Conservation (phyloP, 108 stramenopile genomes). For the Nitzschia sp. region DNA sequence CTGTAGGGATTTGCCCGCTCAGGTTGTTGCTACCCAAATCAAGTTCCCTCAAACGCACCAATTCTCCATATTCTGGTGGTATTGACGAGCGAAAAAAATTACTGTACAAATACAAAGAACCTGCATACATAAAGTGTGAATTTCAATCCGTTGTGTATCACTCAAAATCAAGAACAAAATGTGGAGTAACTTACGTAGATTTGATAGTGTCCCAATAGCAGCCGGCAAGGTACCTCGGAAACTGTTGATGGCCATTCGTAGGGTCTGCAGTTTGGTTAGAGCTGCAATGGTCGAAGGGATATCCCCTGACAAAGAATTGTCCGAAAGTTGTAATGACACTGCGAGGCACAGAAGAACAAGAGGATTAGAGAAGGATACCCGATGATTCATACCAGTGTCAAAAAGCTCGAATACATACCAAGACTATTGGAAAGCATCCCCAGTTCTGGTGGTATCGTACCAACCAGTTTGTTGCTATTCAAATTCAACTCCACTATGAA, state of each 20-base stretch:
- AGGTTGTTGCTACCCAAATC: slow-evolving; percentile 10
- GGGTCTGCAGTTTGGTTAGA: slow-evolving; percentile 19
- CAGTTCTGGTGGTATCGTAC: slow-evolving; percentile 21
- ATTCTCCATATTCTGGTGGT: slow-evolving; percentile 8
- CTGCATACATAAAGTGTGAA: neutral
- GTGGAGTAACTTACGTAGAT: slow-evolving; percentile 13
- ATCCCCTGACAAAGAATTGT: slow-evolving; percentile 37
- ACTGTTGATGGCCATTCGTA: slow-evolving; percentile 29
- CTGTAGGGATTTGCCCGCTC: slow-evolving; percentile 11
- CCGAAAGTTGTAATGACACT: slow-evolving; percentile 10
- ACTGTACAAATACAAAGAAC: slow-evolving; percentile 9
- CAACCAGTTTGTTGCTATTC: slow-evolving; percentile 17
- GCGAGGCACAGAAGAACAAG: neutral
- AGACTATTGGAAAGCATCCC: slow-evolving; percentile 11
- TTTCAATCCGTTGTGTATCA: too few species aligned
- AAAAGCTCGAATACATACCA: slow-evolving; percentile 2
- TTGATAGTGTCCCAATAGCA: slow-evolving; percentile 20
- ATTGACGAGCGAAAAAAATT: slow-evolving; percentile 6
- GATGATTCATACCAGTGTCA: slow-evolving; percentile 6
- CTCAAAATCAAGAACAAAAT: neutral
- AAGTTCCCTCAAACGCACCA: neutral
- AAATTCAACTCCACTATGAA: slow-evolving; percentile 8
- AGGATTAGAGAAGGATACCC: slow-evolving; percentile 2
- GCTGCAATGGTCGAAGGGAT: slow-evolving; percentile 34
- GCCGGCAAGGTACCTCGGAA: slow-evolving; percentile 38